These are phyloP conservation scores for Aspergillus nidulans DNA, from an alignment of 495 filamentous ascomycete species.

Conservation along the genomic window DNA sequence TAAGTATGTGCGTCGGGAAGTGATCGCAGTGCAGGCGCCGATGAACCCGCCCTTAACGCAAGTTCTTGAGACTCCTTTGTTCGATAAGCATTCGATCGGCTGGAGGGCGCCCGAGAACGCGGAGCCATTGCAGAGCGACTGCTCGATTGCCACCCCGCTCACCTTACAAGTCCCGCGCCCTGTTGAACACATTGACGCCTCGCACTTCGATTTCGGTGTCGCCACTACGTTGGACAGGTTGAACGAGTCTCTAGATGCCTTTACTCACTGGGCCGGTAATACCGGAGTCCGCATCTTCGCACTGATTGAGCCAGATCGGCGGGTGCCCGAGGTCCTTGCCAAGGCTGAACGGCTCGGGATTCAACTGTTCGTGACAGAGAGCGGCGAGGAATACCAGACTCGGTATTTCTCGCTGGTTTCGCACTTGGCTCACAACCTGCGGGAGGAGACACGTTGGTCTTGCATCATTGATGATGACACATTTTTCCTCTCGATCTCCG, in stretches of 20 bases:
- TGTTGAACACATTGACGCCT: slow-evolving; percentile 41
- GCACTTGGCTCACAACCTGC: slow-evolving; percentile 43
- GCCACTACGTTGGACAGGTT: slow-evolving; percentile 55
- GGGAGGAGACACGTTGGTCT: slow-evolving; percentile 51
- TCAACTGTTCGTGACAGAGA: slow-evolving; percentile 47
- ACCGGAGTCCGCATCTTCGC: slow-evolving; percentile 53
- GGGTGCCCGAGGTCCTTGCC: slow-evolving; percentile 25
- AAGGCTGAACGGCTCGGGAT: slow-evolving; percentile 45
- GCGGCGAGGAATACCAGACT: slow-evolving; percentile 45
- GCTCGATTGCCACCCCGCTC: slow-evolving; percentile 32
- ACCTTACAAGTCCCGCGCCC: slow-evolving; percentile 29
- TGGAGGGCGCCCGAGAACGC: background rate
- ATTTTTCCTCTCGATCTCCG: slow-evolving; percentile 53
- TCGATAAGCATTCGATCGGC: slow-evolving; percentile 14
- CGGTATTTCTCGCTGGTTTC: slow-evolving; percentile 59
- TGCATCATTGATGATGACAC: slow-evolving; percentile 69
- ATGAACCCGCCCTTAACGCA: slow-evolving; percentile 31
- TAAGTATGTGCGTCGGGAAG: slow-evolving; percentile 41
- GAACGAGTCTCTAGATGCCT: slow-evolving; percentile 49
- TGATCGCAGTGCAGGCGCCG: slow-evolving; percentile 28
- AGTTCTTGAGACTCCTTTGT: slow-evolving; percentile 30
- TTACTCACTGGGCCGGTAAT: slow-evolving; percentile 58
- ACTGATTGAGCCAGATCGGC: slow-evolving; percentile 47
- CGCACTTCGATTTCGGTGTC: slow-evolving; percentile 56
- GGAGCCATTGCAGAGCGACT: slow-evolving; percentile 28